Percentiles rank a stretch among this genome's conserved stretches.
These are phyloP conservation scores for Saccharomyces pastorianus DNA, from an alignment of 1,139 yeast genomes.

Conservation along the genomic window DNA sequence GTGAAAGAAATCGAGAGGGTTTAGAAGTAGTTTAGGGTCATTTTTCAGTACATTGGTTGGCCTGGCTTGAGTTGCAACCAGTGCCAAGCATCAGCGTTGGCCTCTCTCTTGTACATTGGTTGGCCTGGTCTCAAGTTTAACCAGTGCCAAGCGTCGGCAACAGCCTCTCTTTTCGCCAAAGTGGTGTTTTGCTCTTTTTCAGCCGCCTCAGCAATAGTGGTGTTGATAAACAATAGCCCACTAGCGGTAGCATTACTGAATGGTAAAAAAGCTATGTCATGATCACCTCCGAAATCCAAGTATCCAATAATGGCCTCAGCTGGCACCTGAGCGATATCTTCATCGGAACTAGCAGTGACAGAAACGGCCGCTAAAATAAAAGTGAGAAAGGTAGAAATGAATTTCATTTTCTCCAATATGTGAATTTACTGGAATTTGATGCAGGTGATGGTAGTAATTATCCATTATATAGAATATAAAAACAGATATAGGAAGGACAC, in stretches of 20 bases:
- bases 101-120: slow-evolving; percentile 23
- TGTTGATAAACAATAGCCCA: slow-evolving; percentile 5
- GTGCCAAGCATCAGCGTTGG: slow-evolving; percentile 19
- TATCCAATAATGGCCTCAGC: slow-evolving; percentile 5
- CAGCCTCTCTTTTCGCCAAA: slow-evolving; percentile 22
- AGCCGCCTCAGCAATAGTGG: slow-evolving; percentile 19
- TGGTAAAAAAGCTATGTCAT: neutral
- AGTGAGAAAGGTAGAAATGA: slow-evolving; percentile 12
- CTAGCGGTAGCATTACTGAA: slow-evolving; percentile 3
- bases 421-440: too few species aligned
- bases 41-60: slow-evolving; percentile 14
- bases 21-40: neutral
- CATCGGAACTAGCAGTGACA: slow-evolving; percentile 10
- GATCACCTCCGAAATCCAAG: neutral
- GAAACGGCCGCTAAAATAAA: slow-evolving; percentile 12
- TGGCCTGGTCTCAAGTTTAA: slow-evolving; percentile 21
- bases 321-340: slow-evolving; percentile 5
- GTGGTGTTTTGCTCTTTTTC: slow-evolving; percentile 14
- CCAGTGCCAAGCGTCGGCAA: slow-evolving; percentile 29
- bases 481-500: neutral
- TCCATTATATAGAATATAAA: neutral
- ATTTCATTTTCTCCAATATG: slow-evolving; percentile 11
- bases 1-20: neutral
- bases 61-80: slow-evolving; percentile 20
- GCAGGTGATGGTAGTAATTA: neutral